phyloP scores from a whole-genome alignment of 305 asterid species.

The Rubia occidens region DNA sequence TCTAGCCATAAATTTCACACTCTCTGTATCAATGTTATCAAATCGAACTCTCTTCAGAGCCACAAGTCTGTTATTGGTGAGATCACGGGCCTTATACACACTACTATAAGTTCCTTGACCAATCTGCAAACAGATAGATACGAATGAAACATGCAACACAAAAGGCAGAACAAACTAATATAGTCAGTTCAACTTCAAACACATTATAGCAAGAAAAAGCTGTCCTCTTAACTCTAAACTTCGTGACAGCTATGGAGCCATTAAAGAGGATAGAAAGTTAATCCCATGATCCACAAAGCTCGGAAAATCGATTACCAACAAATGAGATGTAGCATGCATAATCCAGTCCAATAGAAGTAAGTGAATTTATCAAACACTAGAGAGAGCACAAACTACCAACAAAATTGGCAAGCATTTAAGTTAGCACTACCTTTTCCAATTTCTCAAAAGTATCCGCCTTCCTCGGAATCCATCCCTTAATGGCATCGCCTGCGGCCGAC shows the following conservation, averaged over 20 bases:
- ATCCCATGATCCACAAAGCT: not conserved
- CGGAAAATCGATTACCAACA: not conserved
- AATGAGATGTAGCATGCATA: not conserved
- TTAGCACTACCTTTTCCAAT: slow-evolving; percentile 68
- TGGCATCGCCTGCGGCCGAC: slow-evolving; percentile 83
- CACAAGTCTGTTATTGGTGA: slow-evolving; percentile 46
- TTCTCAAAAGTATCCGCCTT: slow-evolving; percentile 78
- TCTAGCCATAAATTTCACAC: slow-evolving; percentile 97
- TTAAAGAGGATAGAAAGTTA: not conserved
- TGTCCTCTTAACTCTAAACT: not conserved
- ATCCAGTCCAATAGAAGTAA: not conserved
- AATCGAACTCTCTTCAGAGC: slow-evolving; percentile 93
- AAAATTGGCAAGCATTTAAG: slow-evolving; percentile 13
- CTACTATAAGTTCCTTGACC: slow-evolving; percentile 97
- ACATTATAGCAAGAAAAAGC: slow-evolving; percentile 1
- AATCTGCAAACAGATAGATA: slow-evolving; percentile 49
- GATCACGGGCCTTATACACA: slow-evolving; percentile 87
- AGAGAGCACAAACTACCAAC: not conserved
- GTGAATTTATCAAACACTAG: not conserved
- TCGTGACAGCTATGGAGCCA: not conserved
- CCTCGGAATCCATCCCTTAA: slow-evolving; percentile 84
- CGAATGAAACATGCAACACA: slow-evolving; percentile 1
- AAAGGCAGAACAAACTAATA: not conserved
- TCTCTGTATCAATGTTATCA: slow-evolving; percentile 84
- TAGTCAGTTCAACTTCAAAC: not conserved